phyloP scores from a whole-genome alignment of 2,329 filamentous ascomycete genomes.

The Fusarium globosum region DNA sequence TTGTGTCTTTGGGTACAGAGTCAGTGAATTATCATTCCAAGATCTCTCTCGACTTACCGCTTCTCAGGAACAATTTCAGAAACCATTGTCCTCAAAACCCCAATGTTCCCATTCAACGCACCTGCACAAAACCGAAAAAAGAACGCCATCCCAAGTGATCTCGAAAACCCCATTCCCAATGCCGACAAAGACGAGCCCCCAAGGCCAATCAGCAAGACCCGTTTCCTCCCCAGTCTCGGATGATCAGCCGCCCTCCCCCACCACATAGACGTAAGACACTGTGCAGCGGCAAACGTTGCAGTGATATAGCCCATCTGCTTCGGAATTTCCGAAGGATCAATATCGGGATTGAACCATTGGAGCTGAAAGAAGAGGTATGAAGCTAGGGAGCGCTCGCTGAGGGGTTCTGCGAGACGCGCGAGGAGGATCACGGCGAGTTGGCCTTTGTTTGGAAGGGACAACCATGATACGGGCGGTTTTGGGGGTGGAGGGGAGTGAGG shows the following conservation, averaged over 20 bases:
- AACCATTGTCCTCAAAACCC: constrained; percentile 79
- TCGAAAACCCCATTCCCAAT: constrained; percentile 72
- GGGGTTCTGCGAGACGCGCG: constrained; percentile 82
- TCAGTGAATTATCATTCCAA: rapidly evolving
- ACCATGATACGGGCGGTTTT: background rate
- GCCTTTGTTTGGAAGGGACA: constrained; percentile 77
- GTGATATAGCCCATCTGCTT: constrained; percentile 81
- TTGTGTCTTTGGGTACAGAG: constrained; percentile 60
- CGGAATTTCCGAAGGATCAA: constrained; percentile 74
- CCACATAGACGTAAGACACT: constrained; percentile 84
- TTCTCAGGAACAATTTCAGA: constrained; percentile 34
- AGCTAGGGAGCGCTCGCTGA: constrained; percentile 80
- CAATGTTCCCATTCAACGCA: constrained; percentile 77
- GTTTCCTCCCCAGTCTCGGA: constrained; percentile 76
- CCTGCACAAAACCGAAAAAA: constrained; percentile 76
- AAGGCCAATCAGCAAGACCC: constrained; percentile 80
- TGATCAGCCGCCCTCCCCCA: constrained; percentile 80
- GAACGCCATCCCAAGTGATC: constrained; percentile 76
- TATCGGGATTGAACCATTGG: constrained; percentile 73
- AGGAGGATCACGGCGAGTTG: constrained; percentile 83
- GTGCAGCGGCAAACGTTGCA: constrained; percentile 82
- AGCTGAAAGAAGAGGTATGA: constrained; percentile 91
- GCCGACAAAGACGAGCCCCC: constrained; percentile 66
- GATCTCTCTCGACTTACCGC: constrained; percentile 2
- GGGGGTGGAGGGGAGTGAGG: background rate